These are phyloP conservation scores for Boletus huronensis DNA, from an alignment of 768 basidiomycete species.

Conservation along the genomic window DNA sequence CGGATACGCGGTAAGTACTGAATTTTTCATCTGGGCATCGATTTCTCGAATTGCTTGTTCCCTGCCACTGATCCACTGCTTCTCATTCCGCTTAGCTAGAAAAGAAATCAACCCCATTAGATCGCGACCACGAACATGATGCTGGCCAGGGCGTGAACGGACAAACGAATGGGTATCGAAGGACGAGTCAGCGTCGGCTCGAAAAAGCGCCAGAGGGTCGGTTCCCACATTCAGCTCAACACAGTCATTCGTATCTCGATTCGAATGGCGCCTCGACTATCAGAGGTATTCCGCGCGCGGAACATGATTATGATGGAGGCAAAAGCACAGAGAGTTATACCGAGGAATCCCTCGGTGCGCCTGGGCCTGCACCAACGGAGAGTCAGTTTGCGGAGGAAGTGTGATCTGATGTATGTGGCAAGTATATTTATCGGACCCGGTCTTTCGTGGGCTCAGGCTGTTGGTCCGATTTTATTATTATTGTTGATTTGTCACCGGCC, in stretches of 20 bases:
- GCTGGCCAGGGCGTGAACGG: not conserved
- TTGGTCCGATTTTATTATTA: not conserved
- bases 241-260: not conserved
- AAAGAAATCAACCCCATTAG: conserved; percentile 35
- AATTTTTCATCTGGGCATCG: not conserved
- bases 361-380: conserved; percentile 34
- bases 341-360: conserved; percentile 13
- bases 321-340: not conserved
- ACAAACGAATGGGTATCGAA: conserved; percentile 29
- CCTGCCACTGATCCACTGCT: conserved; percentile 1
- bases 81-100: conserved; percentile 38
- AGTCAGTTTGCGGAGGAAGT: conserved; percentile 29
- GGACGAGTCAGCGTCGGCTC: conserved; percentile 57
- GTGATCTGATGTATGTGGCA: conserved; percentile 2
- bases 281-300: conserved; percentile 4
- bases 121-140: not conserved
- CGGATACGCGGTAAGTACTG: conserved; percentile 58
- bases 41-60: not conserved
- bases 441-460: not conserved
- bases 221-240: conserved; percentile 27
- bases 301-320: conserved; percentile 12
- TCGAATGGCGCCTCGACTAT: conserved; percentile 12
- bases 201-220: conserved; percentile 72
- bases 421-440: not conserved
- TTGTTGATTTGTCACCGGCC: not conserved